Conservation (phyloP, 192 early-diverging fungal genomes). For the Chytriomyces sp. region DNA sequence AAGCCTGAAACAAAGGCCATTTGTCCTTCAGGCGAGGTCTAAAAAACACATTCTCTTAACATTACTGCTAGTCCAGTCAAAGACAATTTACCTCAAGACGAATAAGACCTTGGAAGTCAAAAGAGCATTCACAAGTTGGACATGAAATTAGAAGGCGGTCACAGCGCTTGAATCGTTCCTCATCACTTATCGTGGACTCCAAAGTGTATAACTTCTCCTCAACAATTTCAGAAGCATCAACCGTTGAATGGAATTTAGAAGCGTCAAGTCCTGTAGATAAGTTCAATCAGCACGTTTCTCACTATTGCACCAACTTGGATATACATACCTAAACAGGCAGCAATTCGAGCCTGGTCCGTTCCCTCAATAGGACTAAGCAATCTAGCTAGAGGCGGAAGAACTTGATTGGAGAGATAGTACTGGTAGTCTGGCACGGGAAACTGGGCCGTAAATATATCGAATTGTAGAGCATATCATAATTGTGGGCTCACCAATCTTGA, state of each 20-base stretch:
- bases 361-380: conserved; percentile 84
- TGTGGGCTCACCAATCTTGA: conserved; percentile 55
- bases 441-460: conserved; percentile 1
- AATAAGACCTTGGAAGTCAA: conserved; percentile 44
- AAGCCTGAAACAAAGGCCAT: background rate
- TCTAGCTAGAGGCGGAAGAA: conserved; percentile 84
- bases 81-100: conserved; percentile 33
- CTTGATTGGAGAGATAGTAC: conserved; percentile 93
- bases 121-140: conserved; percentile 55
- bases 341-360: conserved; percentile 74
- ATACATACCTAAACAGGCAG: conserved; percentile 74
- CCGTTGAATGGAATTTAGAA: conserved; percentile 48
- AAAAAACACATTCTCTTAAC: conserved; percentile 28
- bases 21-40: conserved; percentile 5
- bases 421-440: conserved; percentile 60
- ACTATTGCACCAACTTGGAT: background rate
- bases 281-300: background rate
- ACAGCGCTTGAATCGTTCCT: conserved; percentile 68
- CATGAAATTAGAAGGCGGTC: conserved; percentile 34
- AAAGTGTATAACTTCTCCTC: conserved; percentile 69
- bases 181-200: conserved; percentile 71
- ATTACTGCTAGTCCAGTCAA: conserved; percentile 15
- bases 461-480: no score
- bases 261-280: conserved; percentile 62
- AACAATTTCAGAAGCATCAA: conserved; percentile 23